Base-by-base conservation (phyloP, 345 rosid genomes). In the Raphanus raphanistrum region DNA sequence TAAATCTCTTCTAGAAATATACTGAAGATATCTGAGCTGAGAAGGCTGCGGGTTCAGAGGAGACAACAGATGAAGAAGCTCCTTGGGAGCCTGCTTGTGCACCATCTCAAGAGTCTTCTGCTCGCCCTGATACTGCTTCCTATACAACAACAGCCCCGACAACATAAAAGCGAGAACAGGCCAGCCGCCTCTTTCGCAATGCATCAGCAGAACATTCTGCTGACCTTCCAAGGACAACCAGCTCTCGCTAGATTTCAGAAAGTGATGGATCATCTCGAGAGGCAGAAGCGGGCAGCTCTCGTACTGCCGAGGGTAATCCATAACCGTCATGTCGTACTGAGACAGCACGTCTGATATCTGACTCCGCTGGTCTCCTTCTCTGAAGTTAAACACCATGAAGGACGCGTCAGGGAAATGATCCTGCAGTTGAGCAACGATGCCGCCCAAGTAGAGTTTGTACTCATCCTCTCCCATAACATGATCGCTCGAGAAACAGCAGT, bases 31-130 rank as follows among this genome's bases (percentile, higher is more conserved):
- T 88, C 99, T 91, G 73, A 92, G 72, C 68, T 95, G 99, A 21
- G 99, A 95, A 79, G 99, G 91, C 74, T 90, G 94, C 43, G 96
- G 96, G 77, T 95, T 95, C 73, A 95, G 76, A 73, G 96, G 88
- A 73, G 92, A 88, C 82, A 91, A 74, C 55, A 95, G 81, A 69
- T 88, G 97, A 59, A 92, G 96, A 80, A 92, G 89, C 75, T 95
- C 97, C 80, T 81, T 88, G 16, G 99, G 99, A 79, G 99, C 99
- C 77, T 95, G 99, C 87, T 88, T 92, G 85, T 92, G 91, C 73
- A 95, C 92, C 99, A 91, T 92, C 72, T 95, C 99, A 69, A 95
- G 94, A 64, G 99, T 95, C 92, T 92, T 92, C 84, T 79, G 93
- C 88, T 95, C 99, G 7, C 98, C 99, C 48, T 35, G 89, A 77